Evolutionary conservation across 352 stramenopile species (phyloP).

Genomic region (Phytophthora litchii): DNA sequence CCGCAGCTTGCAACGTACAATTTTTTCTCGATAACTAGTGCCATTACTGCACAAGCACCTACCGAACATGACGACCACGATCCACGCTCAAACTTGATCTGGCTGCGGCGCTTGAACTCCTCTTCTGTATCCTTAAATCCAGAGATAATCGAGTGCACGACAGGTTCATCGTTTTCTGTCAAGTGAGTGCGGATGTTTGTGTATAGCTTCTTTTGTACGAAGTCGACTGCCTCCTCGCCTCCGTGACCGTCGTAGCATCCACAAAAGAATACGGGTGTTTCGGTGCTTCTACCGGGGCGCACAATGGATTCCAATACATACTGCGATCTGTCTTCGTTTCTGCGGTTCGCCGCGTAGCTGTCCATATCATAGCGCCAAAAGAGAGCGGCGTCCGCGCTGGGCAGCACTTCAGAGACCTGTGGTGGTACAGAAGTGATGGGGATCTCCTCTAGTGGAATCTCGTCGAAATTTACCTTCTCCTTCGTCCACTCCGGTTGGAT

Average conservation of each 20-base stretch:
- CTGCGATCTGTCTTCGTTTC: slow-evolving; percentile 71
- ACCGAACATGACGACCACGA: slow-evolving; percentile 68
- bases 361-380: slow-evolving; percentile 78
- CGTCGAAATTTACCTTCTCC: slow-evolving; percentile 44
- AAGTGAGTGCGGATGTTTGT: slow-evolving; percentile 57
- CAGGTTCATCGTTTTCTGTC: slow-evolving; percentile 25
- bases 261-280: slow-evolving; percentile 62
- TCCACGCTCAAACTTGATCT: slow-evolving; percentile 54
- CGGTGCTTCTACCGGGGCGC: slow-evolving; percentile 11
- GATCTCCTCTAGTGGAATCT: slow-evolving; percentile 54
- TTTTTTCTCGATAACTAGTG: slow-evolving; percentile 56
- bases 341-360: slow-evolving; percentile 68
- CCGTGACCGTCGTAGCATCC: slow-evolving; percentile 77
- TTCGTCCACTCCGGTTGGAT: slow-evolving; percentile 62
- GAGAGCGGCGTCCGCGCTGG: slow-evolving; percentile 38
- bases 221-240: slow-evolving; percentile 67
- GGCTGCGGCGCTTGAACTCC: slow-evolving; percentile 62
- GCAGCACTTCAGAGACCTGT: slow-evolving; percentile 58
- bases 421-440: slow-evolving; percentile 52
- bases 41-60: slow-evolving; percentile 65
- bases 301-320: slow-evolving; percentile 51
- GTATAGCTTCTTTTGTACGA: slow-evolving; percentile 70
- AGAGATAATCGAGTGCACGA: slow-evolving; percentile 55
- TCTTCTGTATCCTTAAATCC: slow-evolving; percentile 68
- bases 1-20: slow-evolving; percentile 70